Percentiles rank a stretch among this genome's conserved stretches.
These are phyloP conservation scores for Herpetomonas tarakana DNA, from an alignment of 208 protist species.

Conservation along the genomic window DNA sequence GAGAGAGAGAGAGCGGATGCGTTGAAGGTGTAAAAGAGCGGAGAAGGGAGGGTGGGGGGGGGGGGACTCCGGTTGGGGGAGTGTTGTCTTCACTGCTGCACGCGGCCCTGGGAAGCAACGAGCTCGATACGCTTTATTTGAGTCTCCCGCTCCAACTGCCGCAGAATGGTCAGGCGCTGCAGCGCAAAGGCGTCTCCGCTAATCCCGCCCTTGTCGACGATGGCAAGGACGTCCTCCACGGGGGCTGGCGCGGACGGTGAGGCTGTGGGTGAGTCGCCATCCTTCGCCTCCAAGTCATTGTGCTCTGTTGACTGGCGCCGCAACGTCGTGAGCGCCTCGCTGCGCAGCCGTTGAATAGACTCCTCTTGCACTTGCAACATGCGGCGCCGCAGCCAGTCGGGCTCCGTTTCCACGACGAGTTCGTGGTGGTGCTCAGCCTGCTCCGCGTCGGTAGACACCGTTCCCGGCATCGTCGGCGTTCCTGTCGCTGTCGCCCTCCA, in stretches of 20 bases:
- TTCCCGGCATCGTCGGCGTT: neutral
- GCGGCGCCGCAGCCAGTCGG: too few relatives aligned
- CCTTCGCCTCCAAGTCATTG: too few relatives aligned
- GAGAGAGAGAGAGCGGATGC: too few relatives aligned
- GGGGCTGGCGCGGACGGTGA: neutral
- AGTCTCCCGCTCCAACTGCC: constrained; percentile 22
- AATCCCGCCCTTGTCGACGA: constrained; percentile 6
- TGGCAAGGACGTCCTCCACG: neutral
- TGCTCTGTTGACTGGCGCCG: too few relatives aligned
- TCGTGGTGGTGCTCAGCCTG: constrained; percentile 11
- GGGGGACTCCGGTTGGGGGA: too few relatives aligned
- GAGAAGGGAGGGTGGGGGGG: too few relatives aligned
- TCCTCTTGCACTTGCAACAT: too few relatives aligned
- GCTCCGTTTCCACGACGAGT: constrained; percentile 17
- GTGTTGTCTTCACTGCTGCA: too few relatives aligned
- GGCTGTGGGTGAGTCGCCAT: neutral
- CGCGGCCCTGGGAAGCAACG: neutral
- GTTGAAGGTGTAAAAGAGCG: too few relatives aligned
- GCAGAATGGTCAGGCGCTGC: constrained; percentile 28
- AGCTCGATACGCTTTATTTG: constrained; percentile 14
- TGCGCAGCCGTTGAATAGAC: too few relatives aligned
- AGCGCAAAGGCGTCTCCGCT: constrained; percentile 16
- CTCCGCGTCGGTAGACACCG: neutral
- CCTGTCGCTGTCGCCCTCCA: constrained; percentile 6
- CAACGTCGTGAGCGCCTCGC: too few relatives aligned